phyloP scores from a whole-genome alignment of 345 rosid genomes.

The Bruguiera sexangula region DNA sequence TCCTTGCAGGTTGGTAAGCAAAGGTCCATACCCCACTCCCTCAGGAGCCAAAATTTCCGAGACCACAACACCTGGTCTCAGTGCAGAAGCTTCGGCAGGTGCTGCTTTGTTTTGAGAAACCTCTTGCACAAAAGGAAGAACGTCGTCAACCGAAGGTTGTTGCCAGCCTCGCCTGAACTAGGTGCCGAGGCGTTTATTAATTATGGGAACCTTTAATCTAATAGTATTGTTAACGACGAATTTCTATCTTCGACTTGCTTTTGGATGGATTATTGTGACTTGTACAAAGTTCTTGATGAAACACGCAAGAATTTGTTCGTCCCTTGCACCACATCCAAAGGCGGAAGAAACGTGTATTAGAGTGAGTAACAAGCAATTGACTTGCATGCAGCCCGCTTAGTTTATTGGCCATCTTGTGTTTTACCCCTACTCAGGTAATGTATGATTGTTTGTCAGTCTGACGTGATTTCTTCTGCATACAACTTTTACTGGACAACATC shows the following conservation, averaged over 20 bases:
- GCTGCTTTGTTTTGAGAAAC: slow-evolving; percentile 33
- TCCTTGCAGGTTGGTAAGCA: slow-evolving; percentile 64
- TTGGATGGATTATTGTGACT: slow-evolving; percentile 3
- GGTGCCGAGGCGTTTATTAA: slow-evolving; percentile 9
- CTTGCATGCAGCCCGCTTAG: background rate
- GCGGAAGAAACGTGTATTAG: slow-evolving; percentile 17
- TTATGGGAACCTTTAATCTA: background rate
- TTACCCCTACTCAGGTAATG: background rate
- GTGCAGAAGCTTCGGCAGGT: slow-evolving; percentile 28
- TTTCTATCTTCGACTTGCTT: slow-evolving; percentile 14
- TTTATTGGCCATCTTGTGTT: background rate
- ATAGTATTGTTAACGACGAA: background rate
- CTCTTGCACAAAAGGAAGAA: slow-evolving; percentile 27
- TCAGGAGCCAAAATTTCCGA: slow-evolving; percentile 32
- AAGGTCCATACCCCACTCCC: slow-evolving; percentile 59
- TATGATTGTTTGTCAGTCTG: background rate
- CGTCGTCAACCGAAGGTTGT: slow-evolving; percentile 24
- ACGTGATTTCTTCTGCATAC: too few relatives aligned
- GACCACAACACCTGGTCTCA: slow-evolving; percentile 26
- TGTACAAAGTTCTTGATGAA: slow-evolving; percentile 9
- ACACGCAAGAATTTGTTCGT: slow-evolving; percentile 1
- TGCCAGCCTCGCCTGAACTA: slow-evolving; percentile 27
- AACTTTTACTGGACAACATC: too few relatives aligned
- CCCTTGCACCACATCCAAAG: background rate
- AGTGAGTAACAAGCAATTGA: slow-evolving; percentile 3